Evolutionary conservation across 257 asterid genomes (phyloP).

Genomic region (Capsicum pubescens): DNA sequence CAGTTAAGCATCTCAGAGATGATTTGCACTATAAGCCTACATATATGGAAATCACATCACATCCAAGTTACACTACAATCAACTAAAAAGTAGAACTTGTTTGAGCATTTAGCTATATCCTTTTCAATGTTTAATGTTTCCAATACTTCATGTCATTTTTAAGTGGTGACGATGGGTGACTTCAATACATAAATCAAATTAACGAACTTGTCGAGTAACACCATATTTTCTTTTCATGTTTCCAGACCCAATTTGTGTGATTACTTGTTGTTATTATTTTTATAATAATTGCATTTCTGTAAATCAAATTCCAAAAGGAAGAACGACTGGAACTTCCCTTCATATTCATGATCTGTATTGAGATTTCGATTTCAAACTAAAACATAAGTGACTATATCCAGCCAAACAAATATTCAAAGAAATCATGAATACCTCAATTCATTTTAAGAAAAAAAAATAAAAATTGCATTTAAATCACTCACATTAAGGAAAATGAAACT

Average conservation of each 20-base stretch:
- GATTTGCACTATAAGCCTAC: constrained; percentile 9
- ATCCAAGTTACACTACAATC: constrained; percentile 11
- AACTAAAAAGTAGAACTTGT: constrained; percentile 2
- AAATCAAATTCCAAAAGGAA: neutral
- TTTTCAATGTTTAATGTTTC: neutral
- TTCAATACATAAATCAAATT: neutral
- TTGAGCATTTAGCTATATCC: neutral
- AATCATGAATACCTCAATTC: neutral
- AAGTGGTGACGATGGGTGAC: neutral
- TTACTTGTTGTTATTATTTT: neutral
- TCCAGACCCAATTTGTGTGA: too few relatives aligned
- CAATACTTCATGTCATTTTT: neutral
- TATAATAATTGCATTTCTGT: neutral
- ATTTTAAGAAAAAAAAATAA: neutral
- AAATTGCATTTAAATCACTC: neutral
- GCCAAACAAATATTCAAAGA: neutral
- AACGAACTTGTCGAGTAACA: neutral
- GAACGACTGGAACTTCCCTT: neutral
- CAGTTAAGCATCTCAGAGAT: constrained; percentile 19
- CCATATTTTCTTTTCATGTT: constrained; percentile 7
- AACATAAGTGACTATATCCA: neutral
- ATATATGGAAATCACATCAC: neutral
- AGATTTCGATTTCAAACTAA: constrained; percentile 18
- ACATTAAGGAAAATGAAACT: neutral
- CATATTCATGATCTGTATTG: neutral